Percentiles rank a stretch among this genome's conserved stretches.
These are phyloP conservation scores for Tylopilus vinaceipallidus DNA, from an alignment of 768 basidiomycete species.

Conservation along the genomic window DNA sequence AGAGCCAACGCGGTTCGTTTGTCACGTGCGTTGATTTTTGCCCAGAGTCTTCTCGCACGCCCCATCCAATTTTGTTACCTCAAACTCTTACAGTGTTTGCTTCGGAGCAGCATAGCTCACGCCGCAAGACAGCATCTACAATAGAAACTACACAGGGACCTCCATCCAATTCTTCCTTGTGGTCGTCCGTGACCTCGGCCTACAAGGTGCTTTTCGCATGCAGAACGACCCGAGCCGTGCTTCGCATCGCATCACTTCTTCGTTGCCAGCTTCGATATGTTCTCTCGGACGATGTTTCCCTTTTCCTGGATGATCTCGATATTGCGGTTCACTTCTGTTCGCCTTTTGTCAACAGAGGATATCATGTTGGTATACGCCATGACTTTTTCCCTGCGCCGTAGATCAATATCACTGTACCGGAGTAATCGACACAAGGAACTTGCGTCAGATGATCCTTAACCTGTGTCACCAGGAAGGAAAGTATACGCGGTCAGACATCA, in stretches of 20 bases:
- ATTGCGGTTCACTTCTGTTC: conserved; percentile 16
- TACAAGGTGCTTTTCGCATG: neutral
- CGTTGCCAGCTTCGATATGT: conserved; percentile 18
- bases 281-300: conserved; percentile 21
- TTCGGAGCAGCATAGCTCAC: neutral
- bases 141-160: neutral
- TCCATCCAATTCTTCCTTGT: neutral
- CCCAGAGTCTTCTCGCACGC: no score
- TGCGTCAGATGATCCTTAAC: conserved; percentile 32
- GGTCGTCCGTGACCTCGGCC: neutral
- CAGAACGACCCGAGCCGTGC: no score
- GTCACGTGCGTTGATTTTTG: conserved; percentile 35
- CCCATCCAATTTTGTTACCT: no score
- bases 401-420: conserved; percentile 2
- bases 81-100: no score
- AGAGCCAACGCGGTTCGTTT: conserved; percentile 30
- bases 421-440: neutral
- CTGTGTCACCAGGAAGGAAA: conserved; percentile 8
- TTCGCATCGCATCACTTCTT: conserved; percentile 7
- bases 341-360: conserved; percentile 22
- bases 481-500: neutral
- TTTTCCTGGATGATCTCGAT: conserved; percentile 18
- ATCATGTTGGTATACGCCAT: conserved; percentile 18
- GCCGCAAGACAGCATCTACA: neutral
- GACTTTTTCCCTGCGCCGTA: conserved; percentile 20